These are phyloP conservation scores for Pleurotus eryngii DNA, from an alignment of 768 basidiomycete genomes.

Conservation along the genomic window DNA sequence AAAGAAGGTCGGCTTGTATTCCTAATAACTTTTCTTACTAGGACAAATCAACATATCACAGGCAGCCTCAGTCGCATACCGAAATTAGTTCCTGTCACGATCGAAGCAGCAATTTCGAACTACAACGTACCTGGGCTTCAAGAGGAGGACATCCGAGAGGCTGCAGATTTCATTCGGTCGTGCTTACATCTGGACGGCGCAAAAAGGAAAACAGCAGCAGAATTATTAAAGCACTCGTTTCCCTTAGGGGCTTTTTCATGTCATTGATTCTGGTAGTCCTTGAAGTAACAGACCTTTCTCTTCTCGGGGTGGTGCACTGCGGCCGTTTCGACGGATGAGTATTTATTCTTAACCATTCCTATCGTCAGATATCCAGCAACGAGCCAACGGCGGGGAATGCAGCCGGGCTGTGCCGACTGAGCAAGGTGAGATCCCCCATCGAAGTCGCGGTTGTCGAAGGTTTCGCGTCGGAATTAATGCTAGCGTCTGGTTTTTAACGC, in stretches of 20 bases:
- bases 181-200: not conserved
- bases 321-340: too few relatives aligned
- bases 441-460: constrained; percentile 74
- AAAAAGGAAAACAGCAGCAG: not conserved
- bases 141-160: not conserved
- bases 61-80: not conserved
- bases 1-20: not conserved
- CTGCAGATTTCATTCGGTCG: not conserved
- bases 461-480: constrained; percentile 84
- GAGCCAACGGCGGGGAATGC: too few relatives aligned
- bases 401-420: too few relatives aligned
- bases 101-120: not conserved
- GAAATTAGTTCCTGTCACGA: not conserved
- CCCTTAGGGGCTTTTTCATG: not conserved
- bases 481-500: constrained; percentile 82
- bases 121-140: not conserved
- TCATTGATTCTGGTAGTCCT: too few relatives aligned
- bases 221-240: not conserved
- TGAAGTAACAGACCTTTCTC: too few relatives aligned
- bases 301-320: too few relatives aligned
- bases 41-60: not conserved
- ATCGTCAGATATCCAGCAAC: too few relatives aligned
- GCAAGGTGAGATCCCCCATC: constrained; percentile 66
- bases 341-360: too few relatives aligned
- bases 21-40: not conserved